These are phyloP conservation scores for Monosporascus sp. DNA, from an alignment of 2,329 filamentous ascomycete species.

Conservation along the genomic window DNA sequence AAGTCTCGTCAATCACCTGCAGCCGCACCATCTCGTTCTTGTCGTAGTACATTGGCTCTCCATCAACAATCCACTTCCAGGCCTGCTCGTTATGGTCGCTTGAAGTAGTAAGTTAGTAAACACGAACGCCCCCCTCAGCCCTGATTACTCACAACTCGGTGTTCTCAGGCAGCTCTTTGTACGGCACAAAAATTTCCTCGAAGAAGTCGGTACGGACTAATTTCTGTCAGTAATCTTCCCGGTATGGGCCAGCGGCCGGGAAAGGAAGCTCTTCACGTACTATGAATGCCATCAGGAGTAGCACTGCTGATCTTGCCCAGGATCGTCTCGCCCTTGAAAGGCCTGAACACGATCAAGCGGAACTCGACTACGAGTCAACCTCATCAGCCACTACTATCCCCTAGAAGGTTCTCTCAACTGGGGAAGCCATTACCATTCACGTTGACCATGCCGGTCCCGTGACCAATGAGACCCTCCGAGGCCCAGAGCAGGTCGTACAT, in stretches of 20 bases:
- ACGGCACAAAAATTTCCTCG: conserved; percentile 80
- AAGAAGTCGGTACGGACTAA: conserved; percentile 85
- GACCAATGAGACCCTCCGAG: conserved; percentile 89
- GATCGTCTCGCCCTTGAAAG: conserved; percentile 92
- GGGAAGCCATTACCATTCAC: conserved; percentile 64
- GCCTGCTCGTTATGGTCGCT: conserved; percentile 70
- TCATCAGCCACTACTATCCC: neutral
- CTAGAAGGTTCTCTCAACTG: neutral
- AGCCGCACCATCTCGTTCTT: conserved; percentile 84
- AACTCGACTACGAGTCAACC: conserved; percentile 66
- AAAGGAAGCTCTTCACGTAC: conserved; percentile 34
- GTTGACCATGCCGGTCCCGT: conserved; percentile 87
- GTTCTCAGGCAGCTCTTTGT: conserved; percentile 67
- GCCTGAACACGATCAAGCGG: conserved; percentile 86
- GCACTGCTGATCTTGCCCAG: conserved; percentile 76
- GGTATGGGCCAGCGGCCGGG: neutral
- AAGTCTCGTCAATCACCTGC: conserved; percentile 79
- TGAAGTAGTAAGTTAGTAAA: conserved; percentile 15
- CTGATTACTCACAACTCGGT: conserved; percentile 62
- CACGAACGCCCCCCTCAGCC: conserved; percentile 8
- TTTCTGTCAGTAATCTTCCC: conserved; percentile 3
- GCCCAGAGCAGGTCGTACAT: conserved; percentile 86
- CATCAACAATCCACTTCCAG: conserved; percentile 80
- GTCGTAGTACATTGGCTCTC: conserved; percentile 77
- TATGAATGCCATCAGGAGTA: conserved; percentile 65